Conservation (phyloP, 2,329 filamentous ascomycete species). For the Talaromyces sp. region DNA sequence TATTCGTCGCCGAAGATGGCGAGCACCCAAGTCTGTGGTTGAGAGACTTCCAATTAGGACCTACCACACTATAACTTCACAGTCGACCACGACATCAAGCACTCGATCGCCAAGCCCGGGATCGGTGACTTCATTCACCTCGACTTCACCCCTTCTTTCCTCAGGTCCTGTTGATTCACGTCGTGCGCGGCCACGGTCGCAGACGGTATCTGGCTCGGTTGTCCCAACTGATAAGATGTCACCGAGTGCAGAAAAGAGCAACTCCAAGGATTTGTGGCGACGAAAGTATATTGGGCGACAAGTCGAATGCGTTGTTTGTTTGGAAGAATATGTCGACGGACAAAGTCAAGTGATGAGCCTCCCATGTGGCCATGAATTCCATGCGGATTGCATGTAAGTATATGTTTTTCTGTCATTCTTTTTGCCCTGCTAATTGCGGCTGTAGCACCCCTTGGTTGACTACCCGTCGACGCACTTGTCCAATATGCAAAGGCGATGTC, state of each 20-base stretch:
- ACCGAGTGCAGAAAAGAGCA: slow-evolving; percentile 42
- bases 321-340: slow-evolving; percentile 94
- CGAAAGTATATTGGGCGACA: slow-evolving; percentile 58
- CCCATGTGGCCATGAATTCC: slow-evolving; percentile 96
- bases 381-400: slow-evolving; percentile 96
- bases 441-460: slow-evolving; percentile 90
- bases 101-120: slow-evolving; percentile 58
- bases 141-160: slow-evolving; percentile 69
- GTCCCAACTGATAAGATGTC: slow-evolving; percentile 19
- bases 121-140: slow-evolving; percentile 53
- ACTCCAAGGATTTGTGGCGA: slow-evolving; percentile 37
- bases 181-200: slow-evolving; percentile 32
- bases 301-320: slow-evolving; percentile 89
- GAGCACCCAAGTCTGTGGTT: slow-evolving; percentile 94
- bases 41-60: slow-evolving; percentile 91
- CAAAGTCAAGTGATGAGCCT: slow-evolving; percentile 94
- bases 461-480: slow-evolving; percentile 90
- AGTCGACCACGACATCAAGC: slow-evolving; percentile 50
- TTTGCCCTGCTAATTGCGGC: not conserved
- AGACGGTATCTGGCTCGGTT: slow-evolving; percentile 28
- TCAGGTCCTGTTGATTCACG: slow-evolving; percentile 20
- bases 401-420: not conserved
- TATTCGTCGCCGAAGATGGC: slow-evolving; percentile 83
- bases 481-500: slow-evolving; percentile 97
- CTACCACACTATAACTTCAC: slow-evolving; percentile 74